Evolutionary conservation across 768 basidiomycete species (phyloP), one percentile per base, ranked within the genome.

Genomic region (Pulveroboletus sp.): DNA sequence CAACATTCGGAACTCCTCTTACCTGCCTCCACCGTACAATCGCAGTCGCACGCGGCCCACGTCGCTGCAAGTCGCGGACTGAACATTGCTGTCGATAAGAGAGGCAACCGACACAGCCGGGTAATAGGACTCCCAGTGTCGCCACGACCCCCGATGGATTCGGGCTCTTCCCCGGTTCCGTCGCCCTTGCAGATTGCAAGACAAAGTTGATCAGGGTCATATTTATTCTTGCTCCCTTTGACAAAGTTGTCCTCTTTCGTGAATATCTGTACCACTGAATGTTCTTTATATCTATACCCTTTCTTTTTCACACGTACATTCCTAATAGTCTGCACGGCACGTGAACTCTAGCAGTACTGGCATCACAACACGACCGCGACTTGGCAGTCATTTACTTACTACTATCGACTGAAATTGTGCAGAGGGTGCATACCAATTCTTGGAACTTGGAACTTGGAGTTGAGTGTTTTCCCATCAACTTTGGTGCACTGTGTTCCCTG

Each of bases 61-160:
- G 73, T 76, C 39, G 89, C 89, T 14, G 82, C 83, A 15, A 79
- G 73, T 44, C 78, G 82, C 54, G 88, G 88, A n/a, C 67, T 91
- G 48, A 84, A 86, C 60, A 76, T 90, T 21, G 71, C 77, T 6
- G 72, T 81, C 11, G 71, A 72, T 24, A 80, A 80, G 52, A 77
- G 77, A 57, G 76, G 77, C 21, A 81, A 82, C 62, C 77, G 84
- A 51, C 79, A 84, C 41, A 84, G 83, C 49, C 77, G 77, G 52
- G 73, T 84, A 67, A 72, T 81, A 26, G 83, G 83, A 10, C 69
- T 88, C n/a, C 84, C 85, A 1, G 53, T 69, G 39, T 76, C 75
- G 10, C 72, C 72, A 31, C 61, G 69, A 43, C 64, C 60, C 6
- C 57, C 50, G 11, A 27, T 43, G 4, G 62, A 62, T 9, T 40